Evolutionary conservation across 768 basidiomycete species (phyloP).

Genomic region (Mycena venus): DNA sequence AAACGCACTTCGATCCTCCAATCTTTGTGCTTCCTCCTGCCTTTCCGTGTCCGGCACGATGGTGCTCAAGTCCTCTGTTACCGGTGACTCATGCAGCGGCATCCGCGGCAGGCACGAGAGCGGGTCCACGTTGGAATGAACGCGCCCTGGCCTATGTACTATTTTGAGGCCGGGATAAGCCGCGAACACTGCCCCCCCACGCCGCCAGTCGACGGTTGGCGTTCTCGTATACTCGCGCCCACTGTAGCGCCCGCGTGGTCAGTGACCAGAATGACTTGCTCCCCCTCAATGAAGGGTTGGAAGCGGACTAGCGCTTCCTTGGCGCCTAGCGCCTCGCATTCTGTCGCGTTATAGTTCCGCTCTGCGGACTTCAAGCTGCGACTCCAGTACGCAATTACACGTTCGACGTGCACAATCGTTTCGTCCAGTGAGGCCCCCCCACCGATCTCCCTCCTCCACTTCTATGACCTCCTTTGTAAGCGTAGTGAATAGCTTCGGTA

Average conservation of each 20-base stretch:
- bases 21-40: not conserved
- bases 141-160: conserved; percentile 41
- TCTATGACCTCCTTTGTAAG: too few species aligned
- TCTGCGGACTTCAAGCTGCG: too few species aligned
- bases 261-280: not conserved
- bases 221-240: conserved; percentile 31
- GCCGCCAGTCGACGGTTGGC: conserved; percentile 34
- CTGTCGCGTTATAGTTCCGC: too few species aligned
- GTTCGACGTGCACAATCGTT: too few species aligned
- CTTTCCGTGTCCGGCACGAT: conserved; percentile 3
- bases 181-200: conserved; percentile 42
- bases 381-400: too few species aligned
- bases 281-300: not conserved
- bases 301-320: not conserved
- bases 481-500: too few species aligned
- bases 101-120: conserved; percentile 6
- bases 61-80: not conserved
- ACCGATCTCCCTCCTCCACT: too few species aligned
- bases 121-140: conserved; percentile 42
- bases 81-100: not conserved
- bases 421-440: too few species aligned
- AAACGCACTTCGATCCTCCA: not conserved
- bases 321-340: not conserved
- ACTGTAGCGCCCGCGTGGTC: conserved; percentile 35
- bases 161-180: conserved; percentile 44